Evolutionary conservation across 2,329 filamentous ascomycete species (phyloP).

Genomic region (Fusarium papillatum): DNA sequence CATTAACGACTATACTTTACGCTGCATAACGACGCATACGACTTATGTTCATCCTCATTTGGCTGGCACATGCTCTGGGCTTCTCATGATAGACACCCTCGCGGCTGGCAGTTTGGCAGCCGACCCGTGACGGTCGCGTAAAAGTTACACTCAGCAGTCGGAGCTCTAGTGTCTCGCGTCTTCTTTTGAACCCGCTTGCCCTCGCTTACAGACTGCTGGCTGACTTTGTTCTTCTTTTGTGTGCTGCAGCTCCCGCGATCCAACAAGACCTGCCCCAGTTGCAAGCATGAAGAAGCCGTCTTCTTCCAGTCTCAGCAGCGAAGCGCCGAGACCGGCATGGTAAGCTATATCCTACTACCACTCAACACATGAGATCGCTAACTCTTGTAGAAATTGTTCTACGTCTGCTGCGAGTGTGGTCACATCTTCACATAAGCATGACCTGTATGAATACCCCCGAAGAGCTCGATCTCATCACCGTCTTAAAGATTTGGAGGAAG

Average conservation of each 20-base stretch:
- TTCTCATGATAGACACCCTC: conserved; percentile 17
- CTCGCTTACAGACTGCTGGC: conserved; percentile 52
- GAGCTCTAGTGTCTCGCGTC: conserved; percentile 41
- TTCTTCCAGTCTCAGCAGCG: conserved; percentile 99
- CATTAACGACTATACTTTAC: conserved; percentile 12
- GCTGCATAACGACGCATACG: conserved; percentile 28
- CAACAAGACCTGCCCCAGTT: conserved; percentile 87
- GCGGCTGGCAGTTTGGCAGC: conserved; percentile 34
- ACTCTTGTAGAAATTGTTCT: conserved; percentile 82
- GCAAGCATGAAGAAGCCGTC: conserved; percentile 90
- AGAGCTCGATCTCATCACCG: conserved; percentile 23
- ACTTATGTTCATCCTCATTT: conserved; percentile 17
- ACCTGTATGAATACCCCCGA: conserved; percentile 42
- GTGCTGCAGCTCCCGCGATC: conserved; percentile 86
- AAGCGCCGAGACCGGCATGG: conserved; percentile 98
- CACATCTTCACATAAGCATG: conserved; percentile 78
- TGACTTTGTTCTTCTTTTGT: conserved; percentile 55
- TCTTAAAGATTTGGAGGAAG: conserved; percentile 32
- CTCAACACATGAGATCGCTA: not conserved
- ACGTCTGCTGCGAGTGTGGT: conserved; percentile 94
- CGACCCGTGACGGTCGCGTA: conserved; percentile 31
- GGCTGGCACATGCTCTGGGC: conserved; percentile 45
- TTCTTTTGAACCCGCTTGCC: conserved; percentile 46
- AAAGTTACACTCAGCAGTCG: conserved; percentile 41
- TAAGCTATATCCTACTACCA: conserved; percentile 60